Evolutionary conservation across 768 basidiomycete genomes (phyloP).

Genomic region (Tylopilus sp.): DNA sequence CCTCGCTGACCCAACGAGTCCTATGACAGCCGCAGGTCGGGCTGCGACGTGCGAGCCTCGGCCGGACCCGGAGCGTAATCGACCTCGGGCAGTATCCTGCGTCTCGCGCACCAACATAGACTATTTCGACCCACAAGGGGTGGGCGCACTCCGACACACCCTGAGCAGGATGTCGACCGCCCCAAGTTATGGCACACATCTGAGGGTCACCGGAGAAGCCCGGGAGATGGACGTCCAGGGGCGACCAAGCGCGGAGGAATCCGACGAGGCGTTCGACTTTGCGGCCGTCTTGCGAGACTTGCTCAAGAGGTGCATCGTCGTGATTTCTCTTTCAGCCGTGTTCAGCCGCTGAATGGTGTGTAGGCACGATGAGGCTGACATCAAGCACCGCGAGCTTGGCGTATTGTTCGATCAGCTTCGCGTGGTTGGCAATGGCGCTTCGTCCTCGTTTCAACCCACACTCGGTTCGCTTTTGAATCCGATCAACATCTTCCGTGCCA

Average conservation of each 20-base stretch:
- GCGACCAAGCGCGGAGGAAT: not conserved
- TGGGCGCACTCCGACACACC: constrained; percentile 23
- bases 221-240: not conserved
- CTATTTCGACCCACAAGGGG: constrained; percentile 54
- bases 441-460: constrained; percentile 53
- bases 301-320: constrained; percentile 19
- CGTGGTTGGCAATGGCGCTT: constrained; percentile 57
- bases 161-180: constrained; percentile 16
- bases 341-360: no score
- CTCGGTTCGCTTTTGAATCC: constrained; percentile 65
- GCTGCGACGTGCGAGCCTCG: not conserved
- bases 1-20: constrained; percentile 5
- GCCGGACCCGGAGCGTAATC: not conserved
- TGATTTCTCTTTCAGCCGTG: no score
- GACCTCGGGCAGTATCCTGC: constrained; percentile 2
- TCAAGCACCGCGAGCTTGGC: constrained; percentile 53
- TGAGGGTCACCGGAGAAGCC: not conserved
- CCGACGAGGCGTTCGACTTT: constrained; percentile 31
- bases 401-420: constrained; percentile 56
- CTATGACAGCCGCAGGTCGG: not conserved
- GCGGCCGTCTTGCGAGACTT: constrained; percentile 26
- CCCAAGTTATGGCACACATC: constrained; percentile 2
- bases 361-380: constrained; percentile 48
- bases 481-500: constrained; percentile 35
- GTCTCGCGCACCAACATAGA: constrained; percentile 40